Base-by-base conservation (phyloP, 176 grass and related monocot species). In the Musa schizocarpa region DNA sequence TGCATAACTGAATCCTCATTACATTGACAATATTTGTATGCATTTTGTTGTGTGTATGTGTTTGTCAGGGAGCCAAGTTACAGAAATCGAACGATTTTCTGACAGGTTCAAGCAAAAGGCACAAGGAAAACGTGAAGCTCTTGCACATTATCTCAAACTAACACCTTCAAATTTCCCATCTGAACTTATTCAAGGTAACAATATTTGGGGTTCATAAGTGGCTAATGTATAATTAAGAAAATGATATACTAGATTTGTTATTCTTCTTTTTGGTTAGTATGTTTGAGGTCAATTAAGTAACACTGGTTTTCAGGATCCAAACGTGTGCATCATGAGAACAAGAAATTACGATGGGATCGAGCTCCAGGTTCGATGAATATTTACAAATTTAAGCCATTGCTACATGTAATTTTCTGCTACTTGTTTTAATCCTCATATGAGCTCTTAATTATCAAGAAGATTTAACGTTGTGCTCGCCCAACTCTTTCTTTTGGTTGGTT, bases 271-370 rank as follows among this genome's bases (percentile, higher is more conserved):
- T 5, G 4, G 34, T 27, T 25, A 9, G 23, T 69, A 65, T 21
- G 26, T 52, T 74, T 83, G 10, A 11, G 73, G 50, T 62, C 67
- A 58, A 63, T 27, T 34, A 52, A 34, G 9, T 80, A 20, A 71
- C 34, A 25, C 48, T 13, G 11, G 1, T 65, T 80, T 80, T 82
- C 76, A 89, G 86, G 82, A 68, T 82, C 73, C 68, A 86, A 1
- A 58, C 57, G 34, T 75, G 73, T 4, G 17, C 84, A 86, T 52
- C 71, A 22, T 84, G 68, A 63, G 65, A 86, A 72, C n/a, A 92
- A 92, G 75, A 92, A 84, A 75, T 82, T 84, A 23, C 84, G 79
- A 43, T 92, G 86, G 90, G 90, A 92, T 74, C 83, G 58, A 56
- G 73, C 68, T 21, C 77, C 90, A 86, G 84, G 90, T 92, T 78